Evolutionary conservation across 169 alveolate genomes (phyloP).

Genomic region (Besnoitia besnoiti): DNA sequence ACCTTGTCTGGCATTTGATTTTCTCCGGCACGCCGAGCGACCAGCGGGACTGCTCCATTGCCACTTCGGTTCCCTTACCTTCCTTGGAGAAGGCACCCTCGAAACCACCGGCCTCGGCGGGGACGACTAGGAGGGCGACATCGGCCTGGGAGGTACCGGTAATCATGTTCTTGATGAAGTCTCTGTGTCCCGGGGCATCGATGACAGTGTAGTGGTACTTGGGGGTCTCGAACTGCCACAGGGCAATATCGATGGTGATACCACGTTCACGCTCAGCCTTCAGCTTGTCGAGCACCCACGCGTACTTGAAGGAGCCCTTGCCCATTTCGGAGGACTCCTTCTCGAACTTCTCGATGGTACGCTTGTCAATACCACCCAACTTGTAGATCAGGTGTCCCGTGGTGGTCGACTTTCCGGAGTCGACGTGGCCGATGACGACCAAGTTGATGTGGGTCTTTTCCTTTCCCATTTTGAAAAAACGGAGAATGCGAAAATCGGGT

Average conservation of each 20-base stretch:
- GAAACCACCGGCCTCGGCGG: slow-evolving; percentile 98
- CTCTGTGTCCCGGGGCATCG: slow-evolving; percentile 99
- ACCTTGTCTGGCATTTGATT: too few relatives aligned
- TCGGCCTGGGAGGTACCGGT: slow-evolving; percentile 99
- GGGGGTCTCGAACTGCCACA: slow-evolving; percentile 97
- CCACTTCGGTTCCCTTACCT: too few relatives aligned
- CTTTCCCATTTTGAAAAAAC: slow-evolving; percentile 62
- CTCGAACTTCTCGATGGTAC: slow-evolving; percentile 96
- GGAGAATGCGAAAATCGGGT: too few relatives aligned
- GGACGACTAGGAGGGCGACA: slow-evolving; percentile 97
- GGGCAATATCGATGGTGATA: slow-evolving; percentile 97
- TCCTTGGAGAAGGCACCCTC: slow-evolving; percentile 96
- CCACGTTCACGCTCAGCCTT: slow-evolving; percentile 99
- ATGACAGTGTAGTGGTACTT: slow-evolving; percentile 97
- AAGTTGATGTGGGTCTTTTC: slow-evolving; percentile 93
- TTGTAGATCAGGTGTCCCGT: slow-evolving; percentile 95
- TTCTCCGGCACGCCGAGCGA: too few relatives aligned
- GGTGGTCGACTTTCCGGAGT: slow-evolving; percentile 97
- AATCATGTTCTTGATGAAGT: slow-evolving; percentile 99
- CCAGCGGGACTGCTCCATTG: too few relatives aligned
- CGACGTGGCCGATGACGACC: slow-evolving; percentile 98
- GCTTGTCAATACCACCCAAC: slow-evolving; percentile 95
- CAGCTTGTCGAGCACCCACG: slow-evolving; percentile 98
- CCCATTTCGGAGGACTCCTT: slow-evolving; percentile 95
- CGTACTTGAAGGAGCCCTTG: slow-evolving; percentile 96